Percentiles rank a stretch among this genome's conserved stretches.
These are phyloP conservation scores for Sordariomycetes sp. DNA, from an alignment of 2,329 filamentous ascomycete species.

Conservation along the genomic window DNA sequence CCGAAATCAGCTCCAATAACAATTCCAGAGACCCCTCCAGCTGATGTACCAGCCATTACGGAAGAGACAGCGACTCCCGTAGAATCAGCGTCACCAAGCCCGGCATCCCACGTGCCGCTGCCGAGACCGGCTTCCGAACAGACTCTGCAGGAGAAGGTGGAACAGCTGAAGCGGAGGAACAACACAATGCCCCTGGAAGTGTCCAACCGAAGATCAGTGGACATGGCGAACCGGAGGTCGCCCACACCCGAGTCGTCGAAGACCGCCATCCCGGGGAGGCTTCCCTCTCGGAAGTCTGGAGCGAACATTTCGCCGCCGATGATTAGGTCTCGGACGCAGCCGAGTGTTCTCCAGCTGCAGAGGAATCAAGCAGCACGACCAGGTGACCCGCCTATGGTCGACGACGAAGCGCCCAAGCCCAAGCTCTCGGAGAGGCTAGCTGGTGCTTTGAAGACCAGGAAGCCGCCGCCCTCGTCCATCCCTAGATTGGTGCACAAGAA, in stretches of 20 bases:
- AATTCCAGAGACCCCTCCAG: not conserved
- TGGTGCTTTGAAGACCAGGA: conserved; percentile 44
- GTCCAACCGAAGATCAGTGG: conserved; percentile 8
- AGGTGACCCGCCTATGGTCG: not conserved
- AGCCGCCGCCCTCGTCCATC: conserved; percentile 59
- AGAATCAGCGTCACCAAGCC: conserved; percentile 11
- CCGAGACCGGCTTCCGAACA: conserved; percentile 11
- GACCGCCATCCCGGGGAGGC: conserved; percentile 17
- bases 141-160: conserved; percentile 30
- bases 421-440: conserved; percentile 66
- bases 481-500: conserved; percentile 72
- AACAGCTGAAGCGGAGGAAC: conserved; percentile 26
- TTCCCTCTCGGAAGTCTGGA: conserved; percentile 28
- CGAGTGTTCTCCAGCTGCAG: conserved; percentile 18
- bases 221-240: conserved; percentile 7
- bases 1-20: not conserved
- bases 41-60: not conserved
- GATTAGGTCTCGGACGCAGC: conserved; percentile 32
- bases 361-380: not conserved
- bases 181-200: conserved; percentile 18
- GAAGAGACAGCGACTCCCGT: conserved; percentile 5
- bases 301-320: conserved; percentile 36
- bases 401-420: not conserved
- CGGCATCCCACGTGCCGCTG: conserved; percentile 8
- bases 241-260: conserved; percentile 11